Conservation (phyloP, 345 rosid genomes). For the Raphanus raphanistrum region DNA sequence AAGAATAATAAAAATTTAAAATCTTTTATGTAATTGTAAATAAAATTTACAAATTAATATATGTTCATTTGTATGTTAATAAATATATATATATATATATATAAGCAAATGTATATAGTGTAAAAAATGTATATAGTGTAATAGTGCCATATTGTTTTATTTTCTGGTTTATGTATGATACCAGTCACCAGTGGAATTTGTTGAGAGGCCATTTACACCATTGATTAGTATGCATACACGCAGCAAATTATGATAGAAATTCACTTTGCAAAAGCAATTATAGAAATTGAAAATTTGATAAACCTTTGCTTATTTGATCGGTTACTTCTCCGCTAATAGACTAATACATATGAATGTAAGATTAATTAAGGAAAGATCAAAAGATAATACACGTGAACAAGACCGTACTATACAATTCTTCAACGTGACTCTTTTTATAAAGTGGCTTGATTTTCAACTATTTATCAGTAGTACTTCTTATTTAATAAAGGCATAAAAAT, state of each 20-base stretch:
- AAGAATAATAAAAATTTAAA: not conserved
- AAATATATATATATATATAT: no score
- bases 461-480: not conserved
- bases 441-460: conserved; percentile 2
- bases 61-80: not conserved
- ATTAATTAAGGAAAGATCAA: conserved; percentile 16
- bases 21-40: not conserved
- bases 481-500: not conserved
- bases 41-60: not conserved
- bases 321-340: conserved; percentile 7
- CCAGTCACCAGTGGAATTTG: not conserved
- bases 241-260: not conserved
- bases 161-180: not conserved
- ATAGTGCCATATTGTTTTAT: not conserved
- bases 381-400: conserved; percentile 39
- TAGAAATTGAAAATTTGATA: not conserved
- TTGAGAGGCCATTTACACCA: not conserved
- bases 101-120: not conserved
- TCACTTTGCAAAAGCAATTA: conserved; percentile 13
- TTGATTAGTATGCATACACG: not conserved
- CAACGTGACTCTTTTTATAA: conserved; percentile 31
- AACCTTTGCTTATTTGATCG: conserved; percentile 21
- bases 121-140: not conserved
- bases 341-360: not conserved
- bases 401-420: conserved; percentile 24